These are phyloP conservation scores for Aquanectria penicillioides DNA, from an alignment of 2,329 filamentous ascomycete genomes.

Conservation along the genomic window DNA sequence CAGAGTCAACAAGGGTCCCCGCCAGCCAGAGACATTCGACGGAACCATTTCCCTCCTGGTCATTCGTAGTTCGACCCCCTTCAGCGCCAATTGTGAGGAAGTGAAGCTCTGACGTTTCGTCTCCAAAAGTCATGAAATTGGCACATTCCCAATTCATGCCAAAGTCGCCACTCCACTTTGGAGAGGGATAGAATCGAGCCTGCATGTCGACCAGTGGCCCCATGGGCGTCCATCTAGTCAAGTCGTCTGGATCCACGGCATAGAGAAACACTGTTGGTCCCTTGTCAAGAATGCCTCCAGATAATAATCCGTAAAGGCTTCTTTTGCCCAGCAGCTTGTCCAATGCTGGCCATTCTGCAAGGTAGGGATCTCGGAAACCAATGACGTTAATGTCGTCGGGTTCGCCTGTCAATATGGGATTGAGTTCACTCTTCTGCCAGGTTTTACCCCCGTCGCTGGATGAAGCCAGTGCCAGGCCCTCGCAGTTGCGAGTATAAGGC, in stretches of 20 bases:
- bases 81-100: conserved; percentile 57
- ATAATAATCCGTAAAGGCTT: conserved; percentile 56
- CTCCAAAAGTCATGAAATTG: conserved; percentile 53
- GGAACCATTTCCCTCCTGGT: not conserved
- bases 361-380: conserved; percentile 45
- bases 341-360: conserved; percentile 37
- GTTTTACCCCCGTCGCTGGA: conserved; percentile 47
- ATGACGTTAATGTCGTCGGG: conserved; percentile 39
- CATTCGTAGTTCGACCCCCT: conserved; percentile 39
- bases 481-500: conserved; percentile 50
- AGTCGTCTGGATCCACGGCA: conserved; percentile 47
- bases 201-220: conserved; percentile 52
- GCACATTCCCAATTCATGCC: conserved; percentile 61
- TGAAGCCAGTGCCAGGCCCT: conserved; percentile 50
- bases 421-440: conserved; percentile 40
- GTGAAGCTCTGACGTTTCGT: conserved; percentile 40
- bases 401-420: conserved; percentile 41
- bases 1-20: conserved; percentile 40
- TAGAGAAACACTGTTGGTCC: conserved; percentile 59
- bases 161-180: conserved; percentile 58
- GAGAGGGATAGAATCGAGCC: conserved; percentile 47
- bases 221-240: conserved; percentile 54
- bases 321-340: conserved; percentile 19
- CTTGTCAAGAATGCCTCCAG: conserved; percentile 53
- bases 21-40: conserved; percentile 53